Evolutionary conservation across 768 basidiomycete species (phyloP), one percentile per base, ranked within the genome.

Genomic region (Lactarius pseudohatsudake): DNA sequence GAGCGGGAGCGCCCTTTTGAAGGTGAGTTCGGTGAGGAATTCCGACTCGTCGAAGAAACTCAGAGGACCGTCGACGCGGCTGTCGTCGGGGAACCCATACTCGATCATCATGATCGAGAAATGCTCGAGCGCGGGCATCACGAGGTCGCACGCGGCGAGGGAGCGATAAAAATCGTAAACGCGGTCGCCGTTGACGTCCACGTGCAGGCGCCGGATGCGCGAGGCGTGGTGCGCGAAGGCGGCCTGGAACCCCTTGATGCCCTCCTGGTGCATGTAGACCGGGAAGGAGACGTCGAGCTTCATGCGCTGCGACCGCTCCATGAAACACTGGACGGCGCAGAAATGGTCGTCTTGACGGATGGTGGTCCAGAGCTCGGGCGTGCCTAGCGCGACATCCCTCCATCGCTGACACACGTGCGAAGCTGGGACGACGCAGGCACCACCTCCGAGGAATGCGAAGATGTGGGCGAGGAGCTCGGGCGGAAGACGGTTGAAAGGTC

Each of bases 61-160:
- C 4, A 15, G 7, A 1, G n/a, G 57, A 18, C 6, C n/a, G 11
- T 26, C 40, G 7, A 32, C 34, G 15, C 1, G 53, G 2, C 3
- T 56, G 18, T 67, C 58, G 32, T 67, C 66, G 0, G 28, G 53
- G 20, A 59, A 67, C 0, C 66, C 62, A 7, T 55, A 40, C 18
- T 64, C 58, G n/a, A 11, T 32, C 62, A 67, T 64, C 13, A 15
- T 26, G 15, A 67, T 67, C 40, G 66, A 67, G 34, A 67, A 59
- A 8, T 64, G 62, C 3, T 67, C 62, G 15, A 67, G 66, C 2
- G 34, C 34, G 0, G 57, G 58, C 41, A 64, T 26, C 20, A 30
- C 28, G 30, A 63, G 57, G 26, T 54, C 50, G 20, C 57, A 43
- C 34, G 15, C 2, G 2, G 57, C 41, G 26, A 67, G 66, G 11